These are phyloP conservation scores for Strigomonas culicis DNA, from an alignment of 208 protist species.

Conservation along the genomic window DNA sequence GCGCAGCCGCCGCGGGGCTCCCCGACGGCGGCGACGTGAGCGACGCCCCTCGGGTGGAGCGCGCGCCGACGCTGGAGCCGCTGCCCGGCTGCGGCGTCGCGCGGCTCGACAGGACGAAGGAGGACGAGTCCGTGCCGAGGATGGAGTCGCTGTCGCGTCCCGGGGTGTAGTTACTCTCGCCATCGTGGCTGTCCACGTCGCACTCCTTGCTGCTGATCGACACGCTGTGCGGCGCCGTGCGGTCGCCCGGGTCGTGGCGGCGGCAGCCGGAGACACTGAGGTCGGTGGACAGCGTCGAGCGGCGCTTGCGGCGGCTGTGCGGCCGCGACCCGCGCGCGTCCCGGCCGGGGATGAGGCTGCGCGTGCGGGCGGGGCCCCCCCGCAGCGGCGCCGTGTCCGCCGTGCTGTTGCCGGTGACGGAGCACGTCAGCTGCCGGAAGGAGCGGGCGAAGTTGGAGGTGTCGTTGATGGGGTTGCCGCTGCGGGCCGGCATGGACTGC, in stretches of 20 bases:
- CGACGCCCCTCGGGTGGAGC: no score
- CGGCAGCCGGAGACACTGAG: no score
- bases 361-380: neutral
- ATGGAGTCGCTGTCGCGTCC: slow-evolving; percentile 21
- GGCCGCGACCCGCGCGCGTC: neutral
- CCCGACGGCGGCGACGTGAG: no score
- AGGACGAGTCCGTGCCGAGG: slow-evolving; percentile 4
- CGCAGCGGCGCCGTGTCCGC: neutral
- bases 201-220: neutral
- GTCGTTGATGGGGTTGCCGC: slow-evolving; percentile 13
- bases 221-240: neutral
- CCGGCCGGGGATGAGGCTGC: neutral
- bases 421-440: slow-evolving; percentile 18
- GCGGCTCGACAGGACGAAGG: no score
- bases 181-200: slow-evolving; percentile 9
- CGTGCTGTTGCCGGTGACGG: slow-evolving; percentile 13
- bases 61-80: no score
- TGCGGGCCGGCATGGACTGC: slow-evolving; percentile 2
- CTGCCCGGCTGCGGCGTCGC: no score
- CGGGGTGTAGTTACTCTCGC: slow-evolving; percentile 19
- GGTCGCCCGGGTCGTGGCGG: no score
- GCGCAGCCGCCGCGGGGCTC: no score
- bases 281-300: no score
- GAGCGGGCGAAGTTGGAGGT: slow-evolving; percentile 11
- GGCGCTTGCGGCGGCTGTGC: neutral